phyloP scores from a whole-genome alignment of 176 grass and related monocot species.

The Elymus sibiricus region DNA sequence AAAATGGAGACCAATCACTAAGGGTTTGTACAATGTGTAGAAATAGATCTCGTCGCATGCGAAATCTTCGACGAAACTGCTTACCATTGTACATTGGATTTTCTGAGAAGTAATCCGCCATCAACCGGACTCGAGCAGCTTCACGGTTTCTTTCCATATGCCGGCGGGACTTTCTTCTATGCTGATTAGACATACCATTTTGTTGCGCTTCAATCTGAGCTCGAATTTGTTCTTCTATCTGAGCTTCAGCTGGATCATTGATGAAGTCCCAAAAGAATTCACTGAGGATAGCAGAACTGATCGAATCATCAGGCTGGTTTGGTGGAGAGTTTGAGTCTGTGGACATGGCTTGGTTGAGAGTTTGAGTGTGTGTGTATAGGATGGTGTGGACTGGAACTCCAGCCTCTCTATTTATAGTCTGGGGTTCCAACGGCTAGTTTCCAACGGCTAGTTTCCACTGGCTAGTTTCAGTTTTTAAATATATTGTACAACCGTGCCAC shows the following conservation, averaged over 20 bases:
- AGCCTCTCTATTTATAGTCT: background rate
- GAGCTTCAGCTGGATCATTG: background rate
- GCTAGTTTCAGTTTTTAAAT: background rate
- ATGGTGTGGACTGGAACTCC: background rate
- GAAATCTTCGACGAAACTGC: too few species aligned
- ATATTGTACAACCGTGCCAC: too few species aligned
- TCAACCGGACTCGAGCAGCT: background rate
- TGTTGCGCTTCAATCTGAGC: background rate
- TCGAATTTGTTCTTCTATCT: background rate
- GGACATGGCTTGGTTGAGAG: too few species aligned
- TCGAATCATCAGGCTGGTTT: too few species aligned
- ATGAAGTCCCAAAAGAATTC: background rate
- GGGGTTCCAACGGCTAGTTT: background rate
- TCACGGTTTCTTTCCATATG: background rate
- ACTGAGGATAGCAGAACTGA: too few species aligned
- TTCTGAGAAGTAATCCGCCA: too few species aligned
- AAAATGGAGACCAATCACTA: background rate
- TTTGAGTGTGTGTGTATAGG: background rate
- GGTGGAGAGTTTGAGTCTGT: too few species aligned
- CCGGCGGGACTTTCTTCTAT: background rate
- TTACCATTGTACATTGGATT: too few species aligned
- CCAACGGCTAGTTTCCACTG: background rate
- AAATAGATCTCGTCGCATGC: background rate
- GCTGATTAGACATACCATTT: background rate
- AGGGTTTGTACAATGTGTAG: background rate